Evolutionary conservation across 306 rosid species (phyloP).

Genomic region (Herpetospermum pedunculosum): DNA sequence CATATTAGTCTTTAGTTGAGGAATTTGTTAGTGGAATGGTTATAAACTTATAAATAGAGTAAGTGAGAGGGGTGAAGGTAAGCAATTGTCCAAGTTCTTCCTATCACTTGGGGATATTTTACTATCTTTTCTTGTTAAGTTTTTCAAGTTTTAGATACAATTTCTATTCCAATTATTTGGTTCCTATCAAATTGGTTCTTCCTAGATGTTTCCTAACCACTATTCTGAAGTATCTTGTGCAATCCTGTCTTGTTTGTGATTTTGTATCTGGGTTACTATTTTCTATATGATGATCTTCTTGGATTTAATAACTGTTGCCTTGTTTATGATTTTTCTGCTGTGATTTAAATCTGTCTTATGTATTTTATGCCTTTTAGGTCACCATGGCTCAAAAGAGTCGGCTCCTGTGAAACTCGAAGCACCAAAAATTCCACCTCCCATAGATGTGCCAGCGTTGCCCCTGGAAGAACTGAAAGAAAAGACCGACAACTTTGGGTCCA

Average conservation of each 20-base stretch:
- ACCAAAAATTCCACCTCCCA: constrained; percentile 50
- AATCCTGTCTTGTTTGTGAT: not conserved
- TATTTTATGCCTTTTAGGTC: constrained; percentile 20
- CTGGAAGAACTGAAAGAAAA: constrained; percentile 59
- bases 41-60: not conserved
- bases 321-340: not conserved
- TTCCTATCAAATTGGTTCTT: not conserved
- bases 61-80: not conserved
- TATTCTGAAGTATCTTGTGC: not conserved
- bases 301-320: not conserved
- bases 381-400: constrained; percentile 25
- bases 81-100: not conserved
- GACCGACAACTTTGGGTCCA: constrained; percentile 68
- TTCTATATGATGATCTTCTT: not conserved
- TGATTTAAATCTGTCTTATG: not conserved
- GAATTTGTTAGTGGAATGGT: not conserved
- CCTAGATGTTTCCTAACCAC: not conserved
- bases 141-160: not conserved
- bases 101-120: not conserved
- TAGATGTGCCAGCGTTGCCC: constrained; percentile 57
- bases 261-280: not conserved
- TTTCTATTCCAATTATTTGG: not conserved
- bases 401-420: constrained; percentile 41
- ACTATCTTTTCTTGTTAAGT: not conserved
- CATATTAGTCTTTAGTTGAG: not conserved